Conservation (phyloP, 2,329 filamentous ascomycete species). For the Aspergillus pseudoglaucus region DNA sequence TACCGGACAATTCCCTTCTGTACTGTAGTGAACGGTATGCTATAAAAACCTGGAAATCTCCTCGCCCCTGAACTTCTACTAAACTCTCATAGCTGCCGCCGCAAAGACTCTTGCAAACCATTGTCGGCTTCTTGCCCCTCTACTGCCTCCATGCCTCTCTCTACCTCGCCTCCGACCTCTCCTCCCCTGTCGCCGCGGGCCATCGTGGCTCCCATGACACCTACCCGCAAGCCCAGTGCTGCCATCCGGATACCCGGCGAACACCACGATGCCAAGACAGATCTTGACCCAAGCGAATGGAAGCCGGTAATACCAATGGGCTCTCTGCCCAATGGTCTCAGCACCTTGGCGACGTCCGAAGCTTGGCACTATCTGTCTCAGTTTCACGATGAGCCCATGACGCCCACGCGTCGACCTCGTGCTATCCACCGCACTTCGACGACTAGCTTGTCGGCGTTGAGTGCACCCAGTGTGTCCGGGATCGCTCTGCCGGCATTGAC, state of each 20-base stretch:
- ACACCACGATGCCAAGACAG: slow-evolving; percentile 33
- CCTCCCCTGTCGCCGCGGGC: slow-evolving; percentile 31
- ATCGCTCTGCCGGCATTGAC: slow-evolving; percentile 24
- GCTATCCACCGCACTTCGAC: slow-evolving; percentile 19
- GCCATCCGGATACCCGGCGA: slow-evolving; percentile 33
- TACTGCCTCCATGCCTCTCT: slow-evolving; percentile 20
- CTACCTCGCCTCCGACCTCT: slow-evolving; percentile 26
- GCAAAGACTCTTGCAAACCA: slow-evolving; percentile 42
- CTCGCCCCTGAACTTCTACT: background rate
- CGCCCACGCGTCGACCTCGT: slow-evolving; percentile 13
- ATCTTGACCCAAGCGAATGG: slow-evolving; percentile 47
- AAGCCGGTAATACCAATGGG: slow-evolving; percentile 38
- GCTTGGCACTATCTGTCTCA: slow-evolving; percentile 40
- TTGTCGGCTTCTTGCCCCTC: slow-evolving; percentile 34
- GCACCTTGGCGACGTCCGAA: slow-evolving; percentile 28
- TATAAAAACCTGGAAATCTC: background rate
- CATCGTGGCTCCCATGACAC: slow-evolving; percentile 31
- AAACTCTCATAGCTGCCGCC: slow-evolving; percentile 33
- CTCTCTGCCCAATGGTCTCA: slow-evolving; percentile 6
- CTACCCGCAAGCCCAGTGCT: slow-evolving; percentile 23
- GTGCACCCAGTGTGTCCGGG: slow-evolving; percentile 10
- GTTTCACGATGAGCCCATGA: slow-evolving; percentile 31
- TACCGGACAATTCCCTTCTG: slow-evolving; percentile 53
- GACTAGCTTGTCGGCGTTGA: slow-evolving; percentile 27
- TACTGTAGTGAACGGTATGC: slow-evolving; percentile 60